A percentile compares a stretch with the other conserved stretches of the same genome.
These are phyloP conservation scores for Haberlea rhodopensis DNA, from an alignment of 257 asterid species.

Conservation along the genomic window DNA sequence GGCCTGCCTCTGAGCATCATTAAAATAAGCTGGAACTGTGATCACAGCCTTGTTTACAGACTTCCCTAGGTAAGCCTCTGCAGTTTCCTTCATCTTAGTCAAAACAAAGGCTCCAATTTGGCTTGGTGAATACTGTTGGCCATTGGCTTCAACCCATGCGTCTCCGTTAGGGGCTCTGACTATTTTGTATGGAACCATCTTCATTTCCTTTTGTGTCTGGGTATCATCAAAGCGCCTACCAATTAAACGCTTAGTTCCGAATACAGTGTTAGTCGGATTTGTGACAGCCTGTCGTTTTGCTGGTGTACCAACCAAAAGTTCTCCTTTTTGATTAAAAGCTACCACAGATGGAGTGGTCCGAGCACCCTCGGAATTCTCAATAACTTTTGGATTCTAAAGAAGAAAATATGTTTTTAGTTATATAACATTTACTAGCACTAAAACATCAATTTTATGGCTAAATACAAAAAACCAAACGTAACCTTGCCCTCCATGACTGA, in stretches of 20 bases:
- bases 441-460: background rate
- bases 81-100: constrained; percentile 77
- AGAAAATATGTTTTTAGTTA: background rate
- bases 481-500: constrained; percentile 90
- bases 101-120: constrained; percentile 70
- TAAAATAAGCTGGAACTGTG: constrained; percentile 74
- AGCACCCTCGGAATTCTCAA: constrained; percentile 74
- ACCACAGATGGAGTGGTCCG: constrained; percentile 88
- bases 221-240: constrained; percentile 72
- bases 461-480: background rate
- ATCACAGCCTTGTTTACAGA: constrained; percentile 59
- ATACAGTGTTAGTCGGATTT: constrained; percentile 61
- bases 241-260: constrained; percentile 63
- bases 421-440: background rate
- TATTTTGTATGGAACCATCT: constrained; percentile 71
- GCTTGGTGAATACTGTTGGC: constrained; percentile 69
- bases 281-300: constrained; percentile 77
- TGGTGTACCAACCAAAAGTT: constrained; percentile 66
- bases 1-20: constrained; percentile 75
- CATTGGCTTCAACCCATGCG: constrained; percentile 78
- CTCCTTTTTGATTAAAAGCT: constrained; percentile 73
- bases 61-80: constrained; percentile 67
- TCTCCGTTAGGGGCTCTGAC: constrained; percentile 77
- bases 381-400: constrained; percentile 72
- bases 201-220: constrained; percentile 75